Evolutionary conservation across 257 asterid species (phyloP), one percentile per base, ranked within the genome.

Genomic region (Solanum sitiens): DNA sequence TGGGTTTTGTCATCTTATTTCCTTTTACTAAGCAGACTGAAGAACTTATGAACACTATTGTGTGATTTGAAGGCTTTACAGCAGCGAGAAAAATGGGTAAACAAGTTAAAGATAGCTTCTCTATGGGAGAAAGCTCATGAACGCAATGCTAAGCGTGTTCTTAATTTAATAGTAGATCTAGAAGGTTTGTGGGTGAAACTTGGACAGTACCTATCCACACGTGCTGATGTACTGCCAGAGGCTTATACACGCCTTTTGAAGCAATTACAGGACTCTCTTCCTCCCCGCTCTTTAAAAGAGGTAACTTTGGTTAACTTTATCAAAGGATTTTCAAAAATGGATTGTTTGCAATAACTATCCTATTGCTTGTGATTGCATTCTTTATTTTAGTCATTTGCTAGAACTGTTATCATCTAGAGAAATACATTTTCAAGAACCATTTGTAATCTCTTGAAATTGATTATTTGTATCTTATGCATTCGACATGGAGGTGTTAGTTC

Each of bases 161-260:
- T 96, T 76, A 93, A 90, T 35, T 91, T 94, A 89, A 94, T 96
- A 83, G 93, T 95, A 84, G 92, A 94, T 92, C 92, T 95, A 87
- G 99, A 96, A 94, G 99, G 99, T 85, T 90, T 96, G 90, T 96
- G 99, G 99, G 99, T 96, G 89, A 96, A 96, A 91, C 92, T 96
- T 88, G 99, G 99, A 72, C 99, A 96, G 89, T 96, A 96, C 89
- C 93, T 96, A 53, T 96, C 99, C 72, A 96, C 99, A 67, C 99
- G 99, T 88, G 99, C 98, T 89, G 99, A 96, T 90, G 99, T 97
- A 92, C 96, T 97, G 87, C 99, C 99, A 21, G 95, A 92, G 71
- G 98, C 98, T 88, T 97, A 95, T 88, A 94, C 95, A 88, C 89
- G 90, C 89, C 98, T 93, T 91, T 94, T 97, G 86, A 92, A 90